Evolutionary conservation across 2,329 filamentous ascomycete genomes (phyloP).

Genomic region (Pleomassaria siparia): DNA sequence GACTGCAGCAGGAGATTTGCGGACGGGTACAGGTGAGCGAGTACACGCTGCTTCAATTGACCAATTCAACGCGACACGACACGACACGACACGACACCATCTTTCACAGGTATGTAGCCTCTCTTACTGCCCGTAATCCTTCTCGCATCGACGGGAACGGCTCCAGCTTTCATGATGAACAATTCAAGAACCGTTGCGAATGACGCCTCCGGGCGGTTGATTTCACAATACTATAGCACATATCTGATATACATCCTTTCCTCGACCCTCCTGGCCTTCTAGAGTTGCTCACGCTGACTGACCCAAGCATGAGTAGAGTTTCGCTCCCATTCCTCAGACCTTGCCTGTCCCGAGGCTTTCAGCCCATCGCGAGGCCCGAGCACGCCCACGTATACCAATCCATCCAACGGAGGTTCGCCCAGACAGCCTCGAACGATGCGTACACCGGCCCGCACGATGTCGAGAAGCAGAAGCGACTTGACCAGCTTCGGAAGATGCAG

Average conservation of each 20-base stretch:
- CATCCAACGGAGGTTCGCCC: conserved; percentile 35
- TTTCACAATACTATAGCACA: conserved; percentile 41
- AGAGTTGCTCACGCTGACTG: conserved; percentile 41
- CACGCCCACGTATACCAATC: conserved; percentile 56
- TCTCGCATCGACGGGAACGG: background rate
- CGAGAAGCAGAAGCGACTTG: conserved; percentile 55
- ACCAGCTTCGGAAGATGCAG: conserved; percentile 55
- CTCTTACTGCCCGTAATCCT: too few species aligned
- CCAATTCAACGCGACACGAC: too few species aligned
- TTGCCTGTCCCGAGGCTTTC: conserved; percentile 51
- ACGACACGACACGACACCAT: too few species aligned
- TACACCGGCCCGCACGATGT: conserved; percentile 44
- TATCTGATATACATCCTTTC: background rate
- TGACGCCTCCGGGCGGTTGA: conserved; percentile 60
- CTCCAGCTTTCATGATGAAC: conserved; percentile 33
- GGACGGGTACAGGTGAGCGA: too few species aligned
- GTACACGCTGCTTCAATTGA: too few species aligned
- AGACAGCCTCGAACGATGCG: conserved; percentile 18
- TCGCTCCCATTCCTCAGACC: conserved; percentile 59
- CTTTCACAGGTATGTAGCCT: background rate
- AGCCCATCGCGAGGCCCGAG: conserved; percentile 39
- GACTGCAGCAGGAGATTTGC: background rate
- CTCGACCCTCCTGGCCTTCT: background rate
- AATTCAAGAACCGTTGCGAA: conserved; percentile 67
- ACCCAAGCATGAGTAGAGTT: conserved; percentile 48